A percentile compares a stretch with the other conserved stretches of the same genome.
phyloP scores from a whole-genome alignment of 1,284 basidiomycete species.

The Ceratobasidium sp. region DNA sequence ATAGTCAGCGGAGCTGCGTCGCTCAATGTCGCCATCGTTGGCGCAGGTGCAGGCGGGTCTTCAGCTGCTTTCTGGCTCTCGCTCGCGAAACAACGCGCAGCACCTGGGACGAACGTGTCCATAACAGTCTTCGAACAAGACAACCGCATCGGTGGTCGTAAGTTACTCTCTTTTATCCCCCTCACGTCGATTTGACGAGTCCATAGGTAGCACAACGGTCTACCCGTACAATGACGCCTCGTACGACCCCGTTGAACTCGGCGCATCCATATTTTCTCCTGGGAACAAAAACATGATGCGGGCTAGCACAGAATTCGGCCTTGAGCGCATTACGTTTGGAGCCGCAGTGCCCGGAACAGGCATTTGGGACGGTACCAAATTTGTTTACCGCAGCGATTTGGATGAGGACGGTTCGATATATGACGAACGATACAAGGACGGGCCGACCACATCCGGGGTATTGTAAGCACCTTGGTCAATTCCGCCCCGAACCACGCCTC shows the following conservation, averaged over 20 bases:
- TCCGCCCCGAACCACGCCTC: conserved; percentile 44
- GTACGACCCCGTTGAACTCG: conserved; percentile 53
- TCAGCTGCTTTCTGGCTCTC: conserved; percentile 23
- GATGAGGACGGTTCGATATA: no score
- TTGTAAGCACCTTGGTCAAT: conserved; percentile 55
- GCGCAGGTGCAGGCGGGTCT: conserved; percentile 23
- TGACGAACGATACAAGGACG: conserved; percentile 25
- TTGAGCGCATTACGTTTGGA: conserved; percentile 65
- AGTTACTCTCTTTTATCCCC: not conserved
- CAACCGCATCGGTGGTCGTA: conserved; percentile 5
- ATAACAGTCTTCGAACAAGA: conserved; percentile 17
- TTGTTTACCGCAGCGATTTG: no score
- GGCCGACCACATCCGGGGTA: conserved; percentile 46
- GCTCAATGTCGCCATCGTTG: conserved; percentile 16
- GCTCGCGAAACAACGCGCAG: not conserved
- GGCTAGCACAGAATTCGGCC: conserved; percentile 79
- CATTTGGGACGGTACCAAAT: conserved; percentile 83
- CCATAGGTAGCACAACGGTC: not conserved
- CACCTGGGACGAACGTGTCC: not conserved
- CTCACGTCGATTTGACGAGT: not conserved
- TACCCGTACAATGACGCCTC: conserved; percentile 16
- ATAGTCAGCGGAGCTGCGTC: not conserved
- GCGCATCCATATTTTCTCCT: conserved; percentile 87
- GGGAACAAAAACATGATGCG: conserved; percentile 84
- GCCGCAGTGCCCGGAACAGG: conserved; percentile 62